These are phyloP conservation scores for Coemansia sp. DNA, from an alignment of 192 early-diverging fungal genomes.

Conservation along the genomic window DNA sequence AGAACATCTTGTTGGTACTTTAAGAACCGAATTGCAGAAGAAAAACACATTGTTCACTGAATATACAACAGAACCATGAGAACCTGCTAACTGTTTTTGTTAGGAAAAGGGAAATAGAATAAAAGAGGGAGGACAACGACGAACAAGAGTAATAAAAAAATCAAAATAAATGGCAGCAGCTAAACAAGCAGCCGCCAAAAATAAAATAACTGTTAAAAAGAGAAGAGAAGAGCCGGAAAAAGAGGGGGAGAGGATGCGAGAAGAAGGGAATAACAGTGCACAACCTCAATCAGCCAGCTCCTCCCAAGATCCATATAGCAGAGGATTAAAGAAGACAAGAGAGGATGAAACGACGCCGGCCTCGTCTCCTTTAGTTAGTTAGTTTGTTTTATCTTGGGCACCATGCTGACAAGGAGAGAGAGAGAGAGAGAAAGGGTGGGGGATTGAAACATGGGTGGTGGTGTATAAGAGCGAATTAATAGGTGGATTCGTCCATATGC, in stretches of 20 bases:
- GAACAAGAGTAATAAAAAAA: conserved; percentile 6
- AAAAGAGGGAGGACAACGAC: background rate
- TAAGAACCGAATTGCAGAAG: background rate
- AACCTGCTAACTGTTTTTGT: background rate
- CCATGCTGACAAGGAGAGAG: background rate
- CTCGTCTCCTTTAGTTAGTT: background rate
- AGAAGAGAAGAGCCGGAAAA: conserved; percentile 3
- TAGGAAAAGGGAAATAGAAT: conserved; percentile 1
- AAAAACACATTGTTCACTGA: background rate
- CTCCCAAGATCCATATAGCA: background rate
- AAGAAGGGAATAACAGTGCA: too few relatives aligned
- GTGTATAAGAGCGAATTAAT: conserved; percentile 1
- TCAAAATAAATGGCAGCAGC: conserved; percentile 1
- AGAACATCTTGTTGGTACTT: too few relatives aligned
- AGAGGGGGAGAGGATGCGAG: background rate
- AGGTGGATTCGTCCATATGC: background rate
- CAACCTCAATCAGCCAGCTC: background rate
- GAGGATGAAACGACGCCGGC: background rate
- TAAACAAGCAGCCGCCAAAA: background rate
- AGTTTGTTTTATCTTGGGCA: background rate
- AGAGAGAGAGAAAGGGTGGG: conserved; percentile 1
- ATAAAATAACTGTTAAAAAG: conserved; percentile 11
- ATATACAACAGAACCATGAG: conserved; percentile 4
- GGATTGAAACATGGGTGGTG: background rate
- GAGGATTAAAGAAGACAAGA: background rate